Base-by-base conservation (phyloP, 2,329 filamentous ascomycete genomes). In the Chaetomiaceae sp. region DNA sequence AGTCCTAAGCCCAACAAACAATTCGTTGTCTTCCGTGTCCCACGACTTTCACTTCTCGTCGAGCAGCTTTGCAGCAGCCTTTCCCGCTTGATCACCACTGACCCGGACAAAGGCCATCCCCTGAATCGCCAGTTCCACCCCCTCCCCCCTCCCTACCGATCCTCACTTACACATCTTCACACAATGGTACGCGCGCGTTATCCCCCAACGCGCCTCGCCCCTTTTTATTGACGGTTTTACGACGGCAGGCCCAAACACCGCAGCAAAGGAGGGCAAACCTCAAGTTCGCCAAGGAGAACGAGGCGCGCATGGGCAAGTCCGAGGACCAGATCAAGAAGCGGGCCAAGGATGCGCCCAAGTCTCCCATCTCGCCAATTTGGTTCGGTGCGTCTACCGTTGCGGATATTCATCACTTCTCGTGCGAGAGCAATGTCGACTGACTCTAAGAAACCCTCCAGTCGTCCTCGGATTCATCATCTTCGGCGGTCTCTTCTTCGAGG, bases 181-280 rank as follows among this genome's bases (percentile, higher is more conserved):
- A 60, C 50, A 58, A 64, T 64, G 62, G 62, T 64, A 53, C 38
- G 52, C 37, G 18, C 36, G 11, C 41, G 44, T 42, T 18, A 43
- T 13, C 13, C 18, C 9, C 23, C 23, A 9, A n/a, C 5, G 3
- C 36, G 18, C 11, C 32, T 32, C 25, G 21, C 20, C 9, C 50
- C 25, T 13, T 5, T n/a, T 5, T 32, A 40, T 40, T 43, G 32
- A 48, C 30, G 14, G 21, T 5, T 8, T 3, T n/a, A 5, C 27
- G 5, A 6, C 13, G 25, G 57, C 65, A 90, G 87, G 87, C 84
- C 63, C 88, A 92, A 85, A 94, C 89, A 62, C 88, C 86, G 62
- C 81, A 89, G 71, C 89, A 94, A 76, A 85, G 89, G 69, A 83
- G 83, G 66, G 84, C 86, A 58, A 94, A 94, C 75, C 81, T 81